These are phyloP conservation scores for Fagopyrum esculentum DNA, from an alignment of 148 eudicot species.

Conservation along the genomic window DNA sequence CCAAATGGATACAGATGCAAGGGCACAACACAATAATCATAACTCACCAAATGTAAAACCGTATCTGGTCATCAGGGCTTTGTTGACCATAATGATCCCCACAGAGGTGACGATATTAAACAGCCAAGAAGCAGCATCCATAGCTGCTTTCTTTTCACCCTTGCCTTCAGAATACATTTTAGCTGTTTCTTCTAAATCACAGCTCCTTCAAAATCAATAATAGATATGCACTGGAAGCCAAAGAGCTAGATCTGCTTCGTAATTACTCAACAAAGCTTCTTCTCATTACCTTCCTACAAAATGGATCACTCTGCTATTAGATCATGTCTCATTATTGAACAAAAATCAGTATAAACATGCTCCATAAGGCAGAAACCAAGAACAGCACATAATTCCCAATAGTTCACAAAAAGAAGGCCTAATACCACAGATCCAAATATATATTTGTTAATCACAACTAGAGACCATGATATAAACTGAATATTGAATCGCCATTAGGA, in stretches of 20 bases:
- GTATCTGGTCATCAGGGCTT: constrained; percentile 53
- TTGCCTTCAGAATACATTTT: constrained; percentile 19
- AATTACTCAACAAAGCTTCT: background rate
- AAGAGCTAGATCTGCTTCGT: background rate
- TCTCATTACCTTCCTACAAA: background rate
- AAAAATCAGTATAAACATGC: background rate
- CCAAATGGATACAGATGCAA: background rate
- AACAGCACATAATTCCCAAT: background rate
- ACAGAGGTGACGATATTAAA: constrained; percentile 59
- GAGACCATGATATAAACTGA: background rate
- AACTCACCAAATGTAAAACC: constrained; percentile 54
- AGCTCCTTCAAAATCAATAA: background rate
- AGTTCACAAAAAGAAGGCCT: background rate
- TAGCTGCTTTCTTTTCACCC: constrained; percentile 28
- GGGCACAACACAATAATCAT: background rate
- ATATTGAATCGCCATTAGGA: background rate
- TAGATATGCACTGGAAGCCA: background rate
- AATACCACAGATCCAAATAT: background rate
- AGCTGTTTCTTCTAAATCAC: background rate
- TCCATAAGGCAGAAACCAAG: background rate
- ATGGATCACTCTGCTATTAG: background rate
- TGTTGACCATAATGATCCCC: constrained; percentile 56
- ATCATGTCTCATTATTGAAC: background rate
- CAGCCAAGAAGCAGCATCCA: constrained; percentile 41
- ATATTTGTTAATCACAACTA: background rate